phyloP scores from a whole-genome alignment of 768 basidiomycete species.

The Suillus spraguei region DNA sequence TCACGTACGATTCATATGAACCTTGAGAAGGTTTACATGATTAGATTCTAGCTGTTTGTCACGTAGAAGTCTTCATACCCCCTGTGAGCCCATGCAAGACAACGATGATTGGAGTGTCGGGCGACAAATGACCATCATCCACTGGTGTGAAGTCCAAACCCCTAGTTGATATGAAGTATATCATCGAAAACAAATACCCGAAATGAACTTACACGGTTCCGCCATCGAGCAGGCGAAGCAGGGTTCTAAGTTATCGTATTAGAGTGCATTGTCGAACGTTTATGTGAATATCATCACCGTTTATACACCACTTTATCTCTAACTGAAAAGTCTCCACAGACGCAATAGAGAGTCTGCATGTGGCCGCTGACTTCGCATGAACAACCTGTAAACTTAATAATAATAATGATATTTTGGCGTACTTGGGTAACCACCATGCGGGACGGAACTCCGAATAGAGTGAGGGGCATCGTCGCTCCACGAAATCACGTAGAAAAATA shows the following conservation, averaged over 20 bases:
- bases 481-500: slow-evolving; percentile 31
- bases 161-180: slow-evolving; percentile 15
- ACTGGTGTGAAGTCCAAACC: slow-evolving; percentile 36
- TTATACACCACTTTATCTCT: slow-evolving; percentile 33
- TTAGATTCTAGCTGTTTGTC: slow-evolving; percentile 1
- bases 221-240: slow-evolving; percentile 32
- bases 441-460: slow-evolving; percentile 30
- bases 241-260: slow-evolving; percentile 23
- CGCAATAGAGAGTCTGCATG: slow-evolving; percentile 35
- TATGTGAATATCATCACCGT: slow-evolving; percentile 19
- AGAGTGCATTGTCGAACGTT: slow-evolving; percentile 10
- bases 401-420: slow-evolving; percentile 7
- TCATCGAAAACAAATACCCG: slow-evolving; percentile 4
- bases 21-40: slow-evolving; percentile 44
- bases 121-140: slow-evolving; percentile 23
- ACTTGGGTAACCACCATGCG: slow-evolving; percentile 38
- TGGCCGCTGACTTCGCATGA: slow-evolving; percentile 31
- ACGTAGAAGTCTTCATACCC: slow-evolving; percentile 22
- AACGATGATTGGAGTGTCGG: slow-evolving; percentile 33
- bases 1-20: slow-evolving; percentile 88
- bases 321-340: slow-evolving; percentile 33
- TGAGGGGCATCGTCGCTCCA: slow-evolving; percentile 34
- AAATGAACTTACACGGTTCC: slow-evolving; percentile 33
- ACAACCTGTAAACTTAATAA: slow-evolving; percentile 7
- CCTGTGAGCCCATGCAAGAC: slow-evolving; percentile 37